These are phyloP conservation scores for Daldinia decipiens DNA, from an alignment of 495 filamentous ascomycete genomes.

Conservation along the genomic window DNA sequence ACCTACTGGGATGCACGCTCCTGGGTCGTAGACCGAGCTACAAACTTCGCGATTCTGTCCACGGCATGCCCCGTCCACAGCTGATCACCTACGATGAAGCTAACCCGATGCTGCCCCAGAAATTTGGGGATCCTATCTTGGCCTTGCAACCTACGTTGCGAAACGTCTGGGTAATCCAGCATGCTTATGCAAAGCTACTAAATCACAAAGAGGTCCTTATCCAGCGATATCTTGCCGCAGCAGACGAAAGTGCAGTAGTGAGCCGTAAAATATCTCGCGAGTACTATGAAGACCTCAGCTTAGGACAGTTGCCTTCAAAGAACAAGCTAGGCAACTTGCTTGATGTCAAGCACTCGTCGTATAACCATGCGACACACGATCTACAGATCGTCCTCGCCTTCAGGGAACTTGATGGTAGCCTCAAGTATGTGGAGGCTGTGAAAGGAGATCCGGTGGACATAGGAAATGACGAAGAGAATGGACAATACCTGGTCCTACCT, in stretches of 20 bases:
- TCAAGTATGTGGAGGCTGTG: slow-evolving; percentile 24
- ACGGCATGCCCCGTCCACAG: slow-evolving; percentile 1
- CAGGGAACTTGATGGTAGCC: slow-evolving; percentile 2
- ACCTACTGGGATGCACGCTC: slow-evolving; percentile 2
- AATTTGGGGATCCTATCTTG: background rate
- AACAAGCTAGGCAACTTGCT: slow-evolving; percentile 36
- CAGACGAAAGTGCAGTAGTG: background rate
- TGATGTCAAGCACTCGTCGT: slow-evolving; percentile 34
- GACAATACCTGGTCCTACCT: slow-evolving; percentile 22
- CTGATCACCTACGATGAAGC: slow-evolving; percentile 10
- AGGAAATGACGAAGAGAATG: background rate
- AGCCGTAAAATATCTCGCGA: slow-evolving; percentile 34
- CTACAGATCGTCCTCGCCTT: slow-evolving; percentile 18
- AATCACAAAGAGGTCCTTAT: slow-evolving; percentile 33
- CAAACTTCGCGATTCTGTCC: slow-evolving; percentile 30
- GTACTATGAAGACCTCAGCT: slow-evolving; percentile 32
- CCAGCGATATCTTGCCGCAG: slow-evolving; percentile 14
- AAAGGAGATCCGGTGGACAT: slow-evolving; percentile 10
- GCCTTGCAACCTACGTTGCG: slow-evolving; percentile 32
- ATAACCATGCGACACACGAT: slow-evolving; percentile 25
- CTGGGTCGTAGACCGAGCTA: slow-evolving; percentile 14
- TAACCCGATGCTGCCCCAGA: background rate
- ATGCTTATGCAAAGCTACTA: slow-evolving; percentile 25
- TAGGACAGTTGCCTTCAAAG: slow-evolving; percentile 28
- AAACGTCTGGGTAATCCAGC: slow-evolving; percentile 38